Base-by-base conservation (phyloP, 805 yeast genomes). In the Candida hispaniensis region DNA sequence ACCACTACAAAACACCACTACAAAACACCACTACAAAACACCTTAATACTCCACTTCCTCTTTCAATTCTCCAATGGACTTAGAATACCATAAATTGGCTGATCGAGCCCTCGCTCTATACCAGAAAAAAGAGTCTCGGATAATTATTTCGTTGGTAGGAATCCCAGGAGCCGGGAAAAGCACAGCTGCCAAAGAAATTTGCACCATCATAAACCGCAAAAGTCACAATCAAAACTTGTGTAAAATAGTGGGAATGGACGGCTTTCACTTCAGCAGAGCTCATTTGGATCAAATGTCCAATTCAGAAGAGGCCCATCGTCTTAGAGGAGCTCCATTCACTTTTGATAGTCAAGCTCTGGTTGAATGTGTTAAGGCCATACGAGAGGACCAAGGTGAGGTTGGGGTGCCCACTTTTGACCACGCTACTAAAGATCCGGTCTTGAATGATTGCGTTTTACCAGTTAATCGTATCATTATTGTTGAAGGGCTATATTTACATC, bases 91-190 rank as follows among this genome's bases (percentile, higher is more conserved):
- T 10, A 14, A 18, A 5, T 21, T 34, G 5, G 39, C 39, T 5
- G 6, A 28, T 18, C 18, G 39, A 10, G 39, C 39, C 6, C 9
- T 34, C 7, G 10, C 12, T 1, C 26, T 34, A 6, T 34, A 32
- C 11, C 24, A 21, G 8, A 7, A 11, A 8, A 34, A 34, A 28
- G 20, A 34, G 8, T 40, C 11, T 6, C 58, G 86, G 44, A 51
- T 73, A 2, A 41, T 77, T 11, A 60, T 83, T 7, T 58, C 78
- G 0, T 48, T 83, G 8, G 73, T 75, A 2, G 94, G 94, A 1
- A 65, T 74, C 1, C 94, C 94, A 2, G 94, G 94, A 5, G 72
- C 86, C 1, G 94, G 94, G 0, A 82, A 82, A 52, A 68, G 86
- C 3, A 79, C 93, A 0, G 48, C 75, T 20, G 74, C 86, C 1